Conservation (phyloP, 2,329 filamentous ascomycete species). For the Colletotrichum camelliae region DNA sequence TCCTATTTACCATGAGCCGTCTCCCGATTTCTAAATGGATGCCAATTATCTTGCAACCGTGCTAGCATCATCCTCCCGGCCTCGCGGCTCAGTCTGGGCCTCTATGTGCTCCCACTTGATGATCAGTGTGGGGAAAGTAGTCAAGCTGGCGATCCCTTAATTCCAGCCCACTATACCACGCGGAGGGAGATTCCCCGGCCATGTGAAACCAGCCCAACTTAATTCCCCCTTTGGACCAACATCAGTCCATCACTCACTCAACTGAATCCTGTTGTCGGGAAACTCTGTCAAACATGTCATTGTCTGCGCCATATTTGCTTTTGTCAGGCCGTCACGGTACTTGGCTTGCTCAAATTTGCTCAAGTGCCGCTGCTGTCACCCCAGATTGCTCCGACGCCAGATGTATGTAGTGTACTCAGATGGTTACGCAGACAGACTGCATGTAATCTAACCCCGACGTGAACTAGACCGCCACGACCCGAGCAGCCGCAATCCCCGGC, state of each 20-base stretch:
- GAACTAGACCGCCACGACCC: neutral
- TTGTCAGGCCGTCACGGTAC: neutral
- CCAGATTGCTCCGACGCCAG: neutral
- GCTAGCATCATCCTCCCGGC: neutral
- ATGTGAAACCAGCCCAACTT: constrained; percentile 12
- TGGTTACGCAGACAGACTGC: neutral
- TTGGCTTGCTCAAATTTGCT: neutral
- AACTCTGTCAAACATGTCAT: neutral
- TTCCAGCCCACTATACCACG: constrained; percentile 10
- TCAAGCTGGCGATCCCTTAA: constrained; percentile 4
- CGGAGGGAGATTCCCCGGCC: constrained; percentile 8
- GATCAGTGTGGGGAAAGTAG: constrained; percentile 2
- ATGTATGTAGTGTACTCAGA: neutral
- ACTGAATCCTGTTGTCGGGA: neutral
- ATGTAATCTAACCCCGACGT: neutral
- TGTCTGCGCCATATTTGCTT: neutral
- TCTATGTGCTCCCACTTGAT: neutral
- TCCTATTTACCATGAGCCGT: neutral
- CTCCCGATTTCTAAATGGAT: neutral
- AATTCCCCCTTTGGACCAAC: neutral
- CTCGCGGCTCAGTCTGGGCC: neutral
- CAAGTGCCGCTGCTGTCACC: neutral
- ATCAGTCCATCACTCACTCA: neutral
- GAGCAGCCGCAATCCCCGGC: neutral
- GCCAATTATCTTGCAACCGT: neutral